phyloP scores from a whole-genome alignment of 1,284 basidiomycete species.

The Hypsizygus ulmarius region DNA sequence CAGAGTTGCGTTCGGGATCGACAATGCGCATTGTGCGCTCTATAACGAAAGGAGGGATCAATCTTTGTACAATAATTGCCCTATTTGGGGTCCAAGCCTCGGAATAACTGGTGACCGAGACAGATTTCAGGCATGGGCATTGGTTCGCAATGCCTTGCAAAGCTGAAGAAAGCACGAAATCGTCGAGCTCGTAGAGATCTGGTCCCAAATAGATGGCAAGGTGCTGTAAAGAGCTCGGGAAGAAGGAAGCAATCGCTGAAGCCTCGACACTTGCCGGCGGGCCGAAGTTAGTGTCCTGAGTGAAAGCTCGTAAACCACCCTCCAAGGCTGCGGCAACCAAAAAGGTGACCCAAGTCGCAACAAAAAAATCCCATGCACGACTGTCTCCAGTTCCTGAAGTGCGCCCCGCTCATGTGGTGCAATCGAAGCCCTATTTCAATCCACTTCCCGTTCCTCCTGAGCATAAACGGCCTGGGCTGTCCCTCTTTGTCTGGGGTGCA shows the following conservation, averaged over 20 bases:
- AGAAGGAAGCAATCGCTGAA: not conserved
- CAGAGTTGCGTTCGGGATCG: slow-evolving; percentile 3
- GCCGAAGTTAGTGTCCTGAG: not conserved
- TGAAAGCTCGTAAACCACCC: slow-evolving; percentile 25
- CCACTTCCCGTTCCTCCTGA: slow-evolving; percentile 50
- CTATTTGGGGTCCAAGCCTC: not conserved
- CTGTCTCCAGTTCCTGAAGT: slow-evolving; percentile 35
- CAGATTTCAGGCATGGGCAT: not conserved
- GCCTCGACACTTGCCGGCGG: not conserved
- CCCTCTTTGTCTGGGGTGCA: slow-evolving; percentile 82
- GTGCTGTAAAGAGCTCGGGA: not conserved
- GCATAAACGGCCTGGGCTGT: slow-evolving; percentile 53
- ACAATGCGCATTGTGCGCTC: slow-evolving; percentile 4
- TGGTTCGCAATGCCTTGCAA: not conserved
- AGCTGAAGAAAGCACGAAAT: not conserved
- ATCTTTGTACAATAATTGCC: not conserved
- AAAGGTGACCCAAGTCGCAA: slow-evolving; percentile 26
- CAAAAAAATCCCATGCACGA: slow-evolving; percentile 34
- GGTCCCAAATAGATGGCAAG: slow-evolving; percentile 1
- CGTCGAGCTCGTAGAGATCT: not conserved
- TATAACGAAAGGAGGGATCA: not conserved
- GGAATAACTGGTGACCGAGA: slow-evolving; percentile 6
- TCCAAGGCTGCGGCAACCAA: slow-evolving; percentile 29
- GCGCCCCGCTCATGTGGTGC: slow-evolving; percentile 25
- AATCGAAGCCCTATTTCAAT: slow-evolving; percentile 57